A percentile compares a stretch with the other conserved stretches of the same genome.
phyloP scores from a whole-genome alignment of 768 basidiomycete species.

The Erythrobasidium yunnanense region DNA sequence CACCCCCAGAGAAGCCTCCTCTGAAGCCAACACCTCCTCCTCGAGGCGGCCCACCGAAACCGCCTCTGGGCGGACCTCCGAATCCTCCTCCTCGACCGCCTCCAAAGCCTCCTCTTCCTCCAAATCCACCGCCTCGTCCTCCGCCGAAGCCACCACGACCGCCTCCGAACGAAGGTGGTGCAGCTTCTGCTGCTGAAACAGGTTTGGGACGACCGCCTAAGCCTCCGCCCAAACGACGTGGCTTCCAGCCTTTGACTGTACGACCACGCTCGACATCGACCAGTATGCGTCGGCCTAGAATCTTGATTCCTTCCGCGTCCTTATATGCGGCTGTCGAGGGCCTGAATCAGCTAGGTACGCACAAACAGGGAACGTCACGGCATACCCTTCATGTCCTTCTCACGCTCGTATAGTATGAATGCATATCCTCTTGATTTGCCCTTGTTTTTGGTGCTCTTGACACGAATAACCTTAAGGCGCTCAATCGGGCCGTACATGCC shows the following conservation, averaged over 20 bases:
- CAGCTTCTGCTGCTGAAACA: conserved; percentile 3
- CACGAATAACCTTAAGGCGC: conserved; percentile 80
- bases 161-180: conserved; percentile 10
- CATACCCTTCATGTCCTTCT: conserved; percentile 97
- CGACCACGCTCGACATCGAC: conserved; percentile 97
- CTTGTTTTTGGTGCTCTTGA: conserved; percentile 57
- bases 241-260: conserved; percentile 97
- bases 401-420: conserved; percentile 93
- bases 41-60: not conserved
- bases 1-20: conserved; percentile 30
- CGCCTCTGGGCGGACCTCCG: too few relatives aligned
- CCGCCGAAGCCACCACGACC: conserved; percentile 38
- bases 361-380: not conserved
- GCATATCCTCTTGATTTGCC: conserved; percentile 81
- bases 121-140: conserved; percentile 15
- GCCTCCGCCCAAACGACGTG: conserved; percentile 88
- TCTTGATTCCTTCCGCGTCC: conserved; percentile 90
- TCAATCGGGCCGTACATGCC: conserved; percentile 92
- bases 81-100: conserved; percentile 43
- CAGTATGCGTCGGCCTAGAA: conserved; percentile 88
- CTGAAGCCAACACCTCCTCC: conserved; percentile 38
- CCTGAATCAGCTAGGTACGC: too few relatives aligned
- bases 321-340: conserved; percentile 81
- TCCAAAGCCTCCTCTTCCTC: conserved; percentile 38
- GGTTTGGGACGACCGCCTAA: conserved; percentile 90